These are phyloP conservation scores for Wickerhamiella pararugosa DNA, from an alignment of 1,139 yeast species.

Conservation along the genomic window DNA sequence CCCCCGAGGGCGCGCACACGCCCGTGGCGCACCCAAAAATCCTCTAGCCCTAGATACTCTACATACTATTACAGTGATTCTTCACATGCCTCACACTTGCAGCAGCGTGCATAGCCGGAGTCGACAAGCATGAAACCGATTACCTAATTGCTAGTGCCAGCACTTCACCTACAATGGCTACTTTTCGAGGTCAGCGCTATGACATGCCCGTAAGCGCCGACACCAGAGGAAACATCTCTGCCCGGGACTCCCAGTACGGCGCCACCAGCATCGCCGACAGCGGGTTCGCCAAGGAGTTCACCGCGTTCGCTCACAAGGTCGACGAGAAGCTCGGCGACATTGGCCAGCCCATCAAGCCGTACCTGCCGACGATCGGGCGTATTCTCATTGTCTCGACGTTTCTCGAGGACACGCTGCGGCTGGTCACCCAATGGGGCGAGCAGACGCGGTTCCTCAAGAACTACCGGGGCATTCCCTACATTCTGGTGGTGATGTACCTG, in stretches of 20 bases:
- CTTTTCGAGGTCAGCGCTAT: slow-evolving; percentile 9
- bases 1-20: too few species aligned
- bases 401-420: slow-evolving; percentile 77
- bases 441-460: slow-evolving; percentile 75
- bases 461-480: slow-evolving; percentile 66
- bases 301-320: slow-evolving; percentile 19
- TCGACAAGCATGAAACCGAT: background rate
- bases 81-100: too few species aligned
- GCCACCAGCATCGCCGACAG: slow-evolving; percentile 3
- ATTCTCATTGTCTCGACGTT: slow-evolving; percentile 88
- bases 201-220: slow-evolving; percentile 11
- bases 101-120: too few species aligned
- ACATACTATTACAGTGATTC: too few species aligned
- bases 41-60: too few species aligned
- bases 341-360: slow-evolving; percentile 29
- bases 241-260: slow-evolving; percentile 9
- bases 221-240: slow-evolving; percentile 4
- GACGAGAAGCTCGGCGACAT: slow-evolving; percentile 24
- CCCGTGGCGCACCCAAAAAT: too few species aligned
- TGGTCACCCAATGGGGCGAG: slow-evolving; percentile 78
- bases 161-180: background rate
- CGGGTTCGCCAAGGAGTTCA: slow-evolving; percentile 9
- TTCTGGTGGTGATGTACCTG: slow-evolving; percentile 61
- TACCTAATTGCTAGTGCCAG: background rate
- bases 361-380: slow-evolving; percentile 68